Conservation (phyloP, 495 filamentous ascomycete genomes). For the Penicillium parvum region DNA sequence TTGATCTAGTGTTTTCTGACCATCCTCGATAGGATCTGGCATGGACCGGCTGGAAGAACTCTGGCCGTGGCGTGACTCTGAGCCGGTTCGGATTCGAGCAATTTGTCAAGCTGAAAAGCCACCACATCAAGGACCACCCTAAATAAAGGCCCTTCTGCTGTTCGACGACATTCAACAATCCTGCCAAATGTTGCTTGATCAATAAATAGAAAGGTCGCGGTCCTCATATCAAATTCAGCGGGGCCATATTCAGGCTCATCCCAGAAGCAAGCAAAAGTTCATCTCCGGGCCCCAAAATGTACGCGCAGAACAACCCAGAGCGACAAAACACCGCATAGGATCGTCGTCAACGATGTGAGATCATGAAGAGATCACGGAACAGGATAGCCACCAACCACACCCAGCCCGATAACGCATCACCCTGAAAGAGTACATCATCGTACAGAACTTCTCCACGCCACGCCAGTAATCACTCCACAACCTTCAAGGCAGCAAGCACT, state of each 20-base stretch:
- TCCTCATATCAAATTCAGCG: background rate
- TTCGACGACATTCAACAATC: no score
- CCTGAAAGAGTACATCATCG: no score
- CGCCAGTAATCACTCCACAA: background rate
- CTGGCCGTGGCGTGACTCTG: conserved; percentile 81
- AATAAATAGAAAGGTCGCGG: background rate
- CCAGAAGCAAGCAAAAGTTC: no score
- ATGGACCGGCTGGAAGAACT: conserved; percentile 98
- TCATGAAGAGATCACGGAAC: no score
- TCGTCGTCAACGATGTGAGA: no score
- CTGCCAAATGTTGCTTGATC: no score
- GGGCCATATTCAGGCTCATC: background rate
- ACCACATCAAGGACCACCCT: conserved; percentile 70
- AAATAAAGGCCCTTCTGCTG: no score
- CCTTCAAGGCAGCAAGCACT: background rate
- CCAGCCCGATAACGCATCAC: no score
- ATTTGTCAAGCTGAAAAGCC: conserved; percentile 90
- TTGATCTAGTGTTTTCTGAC: conserved; percentile 3
- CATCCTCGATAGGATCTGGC: conserved; percentile 68
- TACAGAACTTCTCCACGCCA: background rate
- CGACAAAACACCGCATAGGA: no score
- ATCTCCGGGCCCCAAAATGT: no score
- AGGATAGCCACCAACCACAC: no score
- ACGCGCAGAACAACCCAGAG: no score
- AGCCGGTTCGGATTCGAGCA: conserved; percentile 89